A percentile compares a stretch with the other conserved stretches of the same genome.
Evolutionary conservation across 306 rosid genomes (phyloP).

Genomic region (Castanea crenata): DNA sequence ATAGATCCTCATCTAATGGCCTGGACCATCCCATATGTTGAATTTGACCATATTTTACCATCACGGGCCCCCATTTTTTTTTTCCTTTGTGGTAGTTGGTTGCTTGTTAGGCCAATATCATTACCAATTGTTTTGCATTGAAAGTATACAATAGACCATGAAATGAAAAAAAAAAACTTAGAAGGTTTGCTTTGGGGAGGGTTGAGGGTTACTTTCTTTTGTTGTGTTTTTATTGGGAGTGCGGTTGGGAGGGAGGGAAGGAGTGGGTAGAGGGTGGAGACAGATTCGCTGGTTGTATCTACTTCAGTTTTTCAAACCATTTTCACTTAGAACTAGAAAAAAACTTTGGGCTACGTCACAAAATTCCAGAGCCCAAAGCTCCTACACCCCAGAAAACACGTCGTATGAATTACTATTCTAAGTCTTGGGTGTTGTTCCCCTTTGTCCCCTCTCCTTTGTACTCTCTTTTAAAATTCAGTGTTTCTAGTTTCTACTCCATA

Average conservation of each 20-base stretch:
- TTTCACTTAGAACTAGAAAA: constrained; percentile 44
- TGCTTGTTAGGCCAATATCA: constrained; percentile 6
- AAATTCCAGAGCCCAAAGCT: constrained; percentile 43
- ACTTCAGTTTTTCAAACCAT: constrained; percentile 10
- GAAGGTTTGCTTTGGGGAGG: not conserved
- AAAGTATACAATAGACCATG: not conserved
- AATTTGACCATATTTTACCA: not conserved
- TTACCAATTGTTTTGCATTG: not conserved
- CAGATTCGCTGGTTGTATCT: constrained; percentile 44
- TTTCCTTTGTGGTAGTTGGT: not conserved
- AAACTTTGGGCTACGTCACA: constrained; percentile 27
- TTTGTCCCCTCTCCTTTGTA: constrained; percentile 48
- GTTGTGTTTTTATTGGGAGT: constrained; percentile 4
- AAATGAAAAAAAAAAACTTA: not conserved
- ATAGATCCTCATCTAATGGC: no score
- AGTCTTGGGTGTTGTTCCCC: constrained; percentile 37
- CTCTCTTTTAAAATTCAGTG: constrained; percentile 18
- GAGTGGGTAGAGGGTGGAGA: constrained; percentile 30
- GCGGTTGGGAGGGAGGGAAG: not conserved
- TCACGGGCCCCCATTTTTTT: constrained; percentile 3
- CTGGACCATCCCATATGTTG: constrained; percentile 2
- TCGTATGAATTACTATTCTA: constrained; percentile 21
- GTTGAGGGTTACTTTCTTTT: not conserved
- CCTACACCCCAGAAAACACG: constrained; percentile 54
- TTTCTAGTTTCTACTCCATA: no score